Percentiles rank a stretch among this genome's conserved stretches.
These are phyloP conservation scores for Phoma sp. DNA, from an alignment of 2,329 filamentous ascomycete genomes.

Conservation along the genomic window DNA sequence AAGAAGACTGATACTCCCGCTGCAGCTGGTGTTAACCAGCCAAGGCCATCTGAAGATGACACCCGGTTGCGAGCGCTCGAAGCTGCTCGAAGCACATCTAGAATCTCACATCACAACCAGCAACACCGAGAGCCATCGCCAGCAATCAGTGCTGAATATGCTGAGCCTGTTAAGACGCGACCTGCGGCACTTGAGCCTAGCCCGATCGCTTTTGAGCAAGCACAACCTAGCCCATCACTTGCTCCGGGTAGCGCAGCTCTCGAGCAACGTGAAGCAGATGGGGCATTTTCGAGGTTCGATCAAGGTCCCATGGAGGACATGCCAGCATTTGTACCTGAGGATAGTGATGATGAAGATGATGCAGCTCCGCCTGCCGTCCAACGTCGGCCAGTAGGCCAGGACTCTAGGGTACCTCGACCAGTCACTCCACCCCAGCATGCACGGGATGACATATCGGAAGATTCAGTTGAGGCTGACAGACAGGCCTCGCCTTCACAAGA, in stretches of 20 bases:
- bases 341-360: slow-evolving; percentile 40
- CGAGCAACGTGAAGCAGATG: slow-evolving; percentile 65
- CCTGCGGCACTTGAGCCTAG: slow-evolving; percentile 39
- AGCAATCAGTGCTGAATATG: slow-evolving; percentile 28
- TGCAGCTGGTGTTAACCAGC: slow-evolving; percentile 20
- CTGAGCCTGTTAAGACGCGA: slow-evolving; percentile 27
- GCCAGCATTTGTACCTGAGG: slow-evolving; percentile 77
- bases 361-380: slow-evolving; percentile 30
- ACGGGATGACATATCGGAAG: slow-evolving; percentile 51
- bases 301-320: slow-evolving; percentile 89
- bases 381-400: slow-evolving; percentile 26
- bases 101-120: slow-evolving; percentile 31
- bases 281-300: slow-evolving; percentile 76
- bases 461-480: slow-evolving; percentile 49
- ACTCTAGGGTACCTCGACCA: slow-evolving; percentile 19
- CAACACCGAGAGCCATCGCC: slow-evolving; percentile 37
- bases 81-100: slow-evolving; percentile 35
- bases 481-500: slow-evolving; percentile 64
- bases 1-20: slow-evolving; percentile 43
- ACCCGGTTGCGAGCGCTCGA: slow-evolving; percentile 29
- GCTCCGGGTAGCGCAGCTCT: slow-evolving; percentile 67
- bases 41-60: slow-evolving; percentile 26
- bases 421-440: slow-evolving; percentile 26
- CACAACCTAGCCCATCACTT: slow-evolving; percentile 51
- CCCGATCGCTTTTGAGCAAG: slow-evolving; percentile 12